Evolutionary conservation across 768 basidiomycete species (phyloP).

Genomic region (Leccinum variicolor): DNA sequence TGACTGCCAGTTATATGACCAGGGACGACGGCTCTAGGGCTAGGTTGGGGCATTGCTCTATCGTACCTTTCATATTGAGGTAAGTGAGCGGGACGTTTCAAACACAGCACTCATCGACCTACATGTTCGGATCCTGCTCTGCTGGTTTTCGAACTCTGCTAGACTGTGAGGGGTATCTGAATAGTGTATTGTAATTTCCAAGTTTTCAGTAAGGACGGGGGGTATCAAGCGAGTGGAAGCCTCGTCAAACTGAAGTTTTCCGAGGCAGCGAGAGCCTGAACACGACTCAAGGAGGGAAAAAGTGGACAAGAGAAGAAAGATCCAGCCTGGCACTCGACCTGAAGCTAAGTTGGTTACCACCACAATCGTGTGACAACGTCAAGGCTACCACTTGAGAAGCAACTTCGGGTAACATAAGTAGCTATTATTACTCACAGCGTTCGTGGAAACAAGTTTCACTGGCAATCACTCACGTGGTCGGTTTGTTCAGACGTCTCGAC

Average conservation of each 20-base stretch:
- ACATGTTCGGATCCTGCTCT: conserved; percentile 60
- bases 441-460: background rate
- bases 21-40: conserved; percentile 50
- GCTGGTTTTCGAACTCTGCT: conserved; percentile 38
- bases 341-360: conserved; percentile 15
- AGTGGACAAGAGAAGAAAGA: background rate
- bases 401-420: conserved; percentile 16
- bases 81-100: conserved; percentile 2
- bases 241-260: conserved; percentile 15
- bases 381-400: background rate
- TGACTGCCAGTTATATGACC: conserved; percentile 41
- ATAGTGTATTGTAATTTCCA: conserved; percentile 3
- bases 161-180: conserved; percentile 32
- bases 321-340: background rate
- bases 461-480: too few species aligned
- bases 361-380: conserved; percentile 16
- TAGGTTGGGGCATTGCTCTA: conserved; percentile 50
- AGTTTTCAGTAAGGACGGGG: background rate
- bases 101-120: conserved; percentile 29
- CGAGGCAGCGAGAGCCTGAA: conserved; percentile 24
- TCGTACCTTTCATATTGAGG: conserved; percentile 50
- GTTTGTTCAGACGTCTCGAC: background rate
- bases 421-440: background rate
- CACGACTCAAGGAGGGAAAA: conserved; percentile 6
- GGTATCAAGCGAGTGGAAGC: conserved; percentile 31